A percentile compares a stretch with the other conserved stretches of the same genome.
Evolutionary conservation across 352 stramenopile species (phyloP).

Genomic region (Hyaloperonospora brassicae): DNA sequence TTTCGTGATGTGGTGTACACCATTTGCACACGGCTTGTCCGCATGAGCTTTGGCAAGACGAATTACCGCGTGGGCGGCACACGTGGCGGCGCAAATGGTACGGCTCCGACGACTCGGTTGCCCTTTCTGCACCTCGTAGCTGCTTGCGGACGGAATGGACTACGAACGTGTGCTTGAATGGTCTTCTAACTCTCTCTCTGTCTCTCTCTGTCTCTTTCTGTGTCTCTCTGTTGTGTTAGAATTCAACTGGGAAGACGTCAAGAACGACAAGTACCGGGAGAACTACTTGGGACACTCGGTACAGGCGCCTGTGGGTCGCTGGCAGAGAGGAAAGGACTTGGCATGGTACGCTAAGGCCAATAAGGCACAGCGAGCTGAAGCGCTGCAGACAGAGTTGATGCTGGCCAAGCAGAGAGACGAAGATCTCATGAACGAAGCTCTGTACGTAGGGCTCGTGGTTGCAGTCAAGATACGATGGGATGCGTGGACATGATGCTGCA

Average conservation of each 20-base stretch:
- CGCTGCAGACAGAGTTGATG: conserved; percentile 53
- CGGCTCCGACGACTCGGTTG: no score
- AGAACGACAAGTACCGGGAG: conserved; percentile 89
- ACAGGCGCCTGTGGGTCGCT: conserved; percentile 80
- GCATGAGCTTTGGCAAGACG: conserved; percentile 80
- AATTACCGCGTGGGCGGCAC: conserved; percentile 85
- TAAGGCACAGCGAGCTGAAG: conserved; percentile 41
- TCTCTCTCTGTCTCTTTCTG: no score
- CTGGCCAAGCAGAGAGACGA: conserved; percentile 79
- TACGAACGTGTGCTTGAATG: no score
- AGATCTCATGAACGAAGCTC: conserved; percentile 85
- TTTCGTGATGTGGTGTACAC: conserved; percentile 3
- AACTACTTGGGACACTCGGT: conserved; percentile 88
- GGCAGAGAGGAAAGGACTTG: conserved; percentile 86
- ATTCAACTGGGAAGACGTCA: conserved; percentile 92
- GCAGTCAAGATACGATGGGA: no score
- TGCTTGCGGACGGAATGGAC: no score
- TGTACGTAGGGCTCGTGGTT: conserved; percentile 48
- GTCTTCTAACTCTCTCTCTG: no score
- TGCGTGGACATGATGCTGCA: conserved; percentile 1
- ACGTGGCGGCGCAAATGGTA: conserved; percentile 79
- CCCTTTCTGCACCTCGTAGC: no score
- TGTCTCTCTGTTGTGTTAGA: conserved; percentile 28
- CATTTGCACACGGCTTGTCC: conserved; percentile 3
- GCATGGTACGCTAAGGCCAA: conserved; percentile 84